Conservation (phyloP, 2,329 filamentous ascomycete species). For the Berkeleyomyces rouxiae region DNA sequence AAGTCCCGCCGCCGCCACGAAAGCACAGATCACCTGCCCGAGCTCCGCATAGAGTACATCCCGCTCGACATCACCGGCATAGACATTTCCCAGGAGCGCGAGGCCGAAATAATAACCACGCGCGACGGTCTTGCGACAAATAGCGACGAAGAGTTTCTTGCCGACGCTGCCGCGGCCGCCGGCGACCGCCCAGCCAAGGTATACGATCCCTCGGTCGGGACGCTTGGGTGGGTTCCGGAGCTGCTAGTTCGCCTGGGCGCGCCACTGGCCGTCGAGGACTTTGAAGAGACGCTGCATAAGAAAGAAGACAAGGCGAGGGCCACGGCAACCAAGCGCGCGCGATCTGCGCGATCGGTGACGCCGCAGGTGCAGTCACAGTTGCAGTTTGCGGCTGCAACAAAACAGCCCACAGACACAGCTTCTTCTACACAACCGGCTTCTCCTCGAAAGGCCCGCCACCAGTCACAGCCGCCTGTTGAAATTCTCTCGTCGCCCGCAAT, state of each 20-base stretch:
- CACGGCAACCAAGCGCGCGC: not conserved
- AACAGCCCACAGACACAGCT: not conserved
- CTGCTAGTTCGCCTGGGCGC: slow-evolving; percentile 16
- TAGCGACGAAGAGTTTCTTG: slow-evolving; percentile 44
- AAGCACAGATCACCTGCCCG: slow-evolving; percentile 56
- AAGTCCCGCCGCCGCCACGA: slow-evolving; percentile 52
- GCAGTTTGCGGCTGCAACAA: not conserved
- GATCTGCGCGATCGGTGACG: slow-evolving; percentile 1
- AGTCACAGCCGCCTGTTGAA: not conserved
- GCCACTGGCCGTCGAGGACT: slow-evolving; percentile 15
- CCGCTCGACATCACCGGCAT: slow-evolving; percentile 64
- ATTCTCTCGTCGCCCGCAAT: not conserved
- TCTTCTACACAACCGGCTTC: not conserved
- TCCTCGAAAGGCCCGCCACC: not conserved
- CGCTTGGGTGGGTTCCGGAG: slow-evolving; percentile 23
- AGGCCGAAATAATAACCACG: slow-evolving; percentile 37
- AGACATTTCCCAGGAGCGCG: slow-evolving; percentile 49
- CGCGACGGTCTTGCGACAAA: slow-evolving; percentile 42
- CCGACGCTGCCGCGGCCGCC: slow-evolving; percentile 24
- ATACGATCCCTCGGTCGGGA: slow-evolving; percentile 34
- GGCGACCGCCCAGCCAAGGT: slow-evolving; percentile 43
- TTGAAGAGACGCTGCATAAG: slow-evolving; percentile 16
- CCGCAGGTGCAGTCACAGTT: not conserved
- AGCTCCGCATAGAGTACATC: slow-evolving; percentile 62
- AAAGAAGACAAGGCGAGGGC: slow-evolving; percentile 4